Conservation (phyloP, 1,284 basidiomycete species). For the Tausonia pullulans region DNA sequence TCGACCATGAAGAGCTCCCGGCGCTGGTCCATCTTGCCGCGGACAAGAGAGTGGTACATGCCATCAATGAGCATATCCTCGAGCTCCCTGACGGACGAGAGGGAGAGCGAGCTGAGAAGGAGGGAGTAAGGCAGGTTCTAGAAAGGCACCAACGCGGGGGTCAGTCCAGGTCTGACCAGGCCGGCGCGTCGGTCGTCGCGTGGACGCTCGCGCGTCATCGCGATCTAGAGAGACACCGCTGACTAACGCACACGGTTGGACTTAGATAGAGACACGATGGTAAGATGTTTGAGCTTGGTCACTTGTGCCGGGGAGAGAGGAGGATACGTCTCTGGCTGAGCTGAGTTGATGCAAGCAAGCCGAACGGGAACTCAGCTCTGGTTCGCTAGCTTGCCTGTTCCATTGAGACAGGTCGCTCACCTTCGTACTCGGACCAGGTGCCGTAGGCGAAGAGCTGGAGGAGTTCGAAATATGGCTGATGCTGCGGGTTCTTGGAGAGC, state of each 20-base stretch:
- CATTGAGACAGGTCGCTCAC: slow-evolving; percentile 23
- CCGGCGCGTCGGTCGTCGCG: not conserved
- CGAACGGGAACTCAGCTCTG: not conserved
- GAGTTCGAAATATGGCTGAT: slow-evolving; percentile 49
- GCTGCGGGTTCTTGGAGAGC: slow-evolving; percentile 53
- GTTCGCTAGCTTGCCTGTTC: not conserved
- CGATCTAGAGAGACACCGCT: slow-evolving; percentile 3
- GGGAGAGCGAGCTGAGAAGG: slow-evolving; percentile 54
- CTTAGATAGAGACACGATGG: slow-evolving; percentile 67
- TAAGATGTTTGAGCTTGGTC: slow-evolving; percentile 81
- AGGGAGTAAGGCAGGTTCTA: slow-evolving; percentile 63
- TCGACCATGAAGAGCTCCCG: slow-evolving; percentile 75
- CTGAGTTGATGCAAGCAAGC: slow-evolving; percentile 33
- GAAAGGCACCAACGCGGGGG: not conserved
- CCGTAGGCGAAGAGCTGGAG: slow-evolving; percentile 82
- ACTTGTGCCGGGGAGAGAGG: slow-evolving; percentile 58
- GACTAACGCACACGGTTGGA: slow-evolving; percentile 51
- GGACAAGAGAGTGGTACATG: slow-evolving; percentile 78
- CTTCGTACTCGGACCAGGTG: slow-evolving; percentile 65
- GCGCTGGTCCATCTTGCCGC: slow-evolving; percentile 84
- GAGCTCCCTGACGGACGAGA: slow-evolving; percentile 65
- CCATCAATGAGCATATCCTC: slow-evolving; percentile 94
- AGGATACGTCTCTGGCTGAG: slow-evolving; percentile 53
- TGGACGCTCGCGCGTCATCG: not conserved
- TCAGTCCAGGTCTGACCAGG: not conserved